phyloP scores from a whole-genome alignment of 164 flowering plant genomes.

The Piper betle region DNA sequence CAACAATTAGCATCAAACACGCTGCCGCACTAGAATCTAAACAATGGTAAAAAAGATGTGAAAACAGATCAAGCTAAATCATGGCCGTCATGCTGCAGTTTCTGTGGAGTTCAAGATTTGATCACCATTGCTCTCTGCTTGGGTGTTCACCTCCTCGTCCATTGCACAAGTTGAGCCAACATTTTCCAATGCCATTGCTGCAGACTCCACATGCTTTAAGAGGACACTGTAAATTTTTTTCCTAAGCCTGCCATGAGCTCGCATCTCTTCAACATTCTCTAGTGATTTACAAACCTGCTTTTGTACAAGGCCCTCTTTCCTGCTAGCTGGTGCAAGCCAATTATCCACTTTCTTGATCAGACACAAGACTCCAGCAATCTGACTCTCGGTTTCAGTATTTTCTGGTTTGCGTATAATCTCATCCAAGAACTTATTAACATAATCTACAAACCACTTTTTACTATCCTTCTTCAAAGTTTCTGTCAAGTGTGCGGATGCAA shows the following conservation, averaged over 20 bases:
- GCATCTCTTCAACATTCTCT: slow-evolving; percentile 16
- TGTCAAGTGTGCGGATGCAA: slow-evolving; percentile 19
- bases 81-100: neutral
- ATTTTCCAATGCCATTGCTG: slow-evolving; percentile 24
- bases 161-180: slow-evolving; percentile 7
- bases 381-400: slow-evolving; percentile 14
- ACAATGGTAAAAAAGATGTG: neutral
- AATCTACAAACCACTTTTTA: slow-evolving; percentile 29
- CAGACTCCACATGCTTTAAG: slow-evolving; percentile 42
- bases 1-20: too few relatives aligned
- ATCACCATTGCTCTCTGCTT: neutral
- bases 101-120: neutral
- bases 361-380: slow-evolving; percentile 29
- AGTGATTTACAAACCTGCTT: slow-evolving; percentile 4
- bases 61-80: too few relatives aligned
- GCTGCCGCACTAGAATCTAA: neutral
- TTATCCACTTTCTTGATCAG: slow-evolving; percentile 44
- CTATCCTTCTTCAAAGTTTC: slow-evolving; percentile 29
- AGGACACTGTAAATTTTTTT: slow-evolving; percentile 39
- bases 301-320: slow-evolving; percentile 4
- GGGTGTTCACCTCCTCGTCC: slow-evolving; percentile 4
- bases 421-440: slow-evolving; percentile 40
- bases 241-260: slow-evolving; percentile 31
- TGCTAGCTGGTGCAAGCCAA: slow-evolving; percentile 30
- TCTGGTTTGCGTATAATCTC: slow-evolving; percentile 15